A percentile compares a stretch with the other conserved stretches of the same genome.
Conservation (phyloP, 176 grass and related monocot genomes). For the Ananas comosus region DNA sequence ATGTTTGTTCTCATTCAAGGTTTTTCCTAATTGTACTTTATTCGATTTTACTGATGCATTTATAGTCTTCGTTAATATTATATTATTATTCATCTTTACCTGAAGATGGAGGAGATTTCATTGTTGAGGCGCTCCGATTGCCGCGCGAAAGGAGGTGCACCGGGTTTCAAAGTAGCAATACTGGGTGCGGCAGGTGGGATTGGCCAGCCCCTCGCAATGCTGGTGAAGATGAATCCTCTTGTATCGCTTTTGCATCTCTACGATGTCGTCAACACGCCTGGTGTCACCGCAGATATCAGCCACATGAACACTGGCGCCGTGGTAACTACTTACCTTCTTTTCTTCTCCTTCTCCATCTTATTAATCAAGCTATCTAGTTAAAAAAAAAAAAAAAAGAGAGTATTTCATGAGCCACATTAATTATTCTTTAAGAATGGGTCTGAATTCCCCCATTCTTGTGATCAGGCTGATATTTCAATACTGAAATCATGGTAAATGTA, state of each 20-base stretch:
- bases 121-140: constrained; percentile 41
- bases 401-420: background rate
- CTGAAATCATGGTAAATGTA: background rate
- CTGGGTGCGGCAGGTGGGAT: constrained; percentile 88
- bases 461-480: background rate
- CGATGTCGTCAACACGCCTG: constrained; percentile 89
- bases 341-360: background rate
- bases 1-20: background rate
- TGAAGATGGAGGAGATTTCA: constrained; percentile 37
- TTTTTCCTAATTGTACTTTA: background rate
- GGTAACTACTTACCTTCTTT: constrained; percentile 26
- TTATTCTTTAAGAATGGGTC: background rate
- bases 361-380: too few species aligned
- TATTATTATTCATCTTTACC: background rate
- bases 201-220: constrained; percentile 78
- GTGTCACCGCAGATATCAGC: constrained; percentile 89
- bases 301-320: constrained; percentile 96
- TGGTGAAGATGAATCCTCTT: constrained; percentile 98
- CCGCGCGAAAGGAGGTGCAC: constrained; percentile 82
- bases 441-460: background rate
- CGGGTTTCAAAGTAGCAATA: constrained; percentile 84
- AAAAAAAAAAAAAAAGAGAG: background rate
- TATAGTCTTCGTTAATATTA: background rate
- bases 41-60: background rate
- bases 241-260: constrained; percentile 95